A percentile compares a stretch with the other conserved stretches of the same genome.
phyloP scores from a whole-genome alignment of 2,329 filamentous ascomycete species.

The Xylariomycetidae sp. region DNA sequence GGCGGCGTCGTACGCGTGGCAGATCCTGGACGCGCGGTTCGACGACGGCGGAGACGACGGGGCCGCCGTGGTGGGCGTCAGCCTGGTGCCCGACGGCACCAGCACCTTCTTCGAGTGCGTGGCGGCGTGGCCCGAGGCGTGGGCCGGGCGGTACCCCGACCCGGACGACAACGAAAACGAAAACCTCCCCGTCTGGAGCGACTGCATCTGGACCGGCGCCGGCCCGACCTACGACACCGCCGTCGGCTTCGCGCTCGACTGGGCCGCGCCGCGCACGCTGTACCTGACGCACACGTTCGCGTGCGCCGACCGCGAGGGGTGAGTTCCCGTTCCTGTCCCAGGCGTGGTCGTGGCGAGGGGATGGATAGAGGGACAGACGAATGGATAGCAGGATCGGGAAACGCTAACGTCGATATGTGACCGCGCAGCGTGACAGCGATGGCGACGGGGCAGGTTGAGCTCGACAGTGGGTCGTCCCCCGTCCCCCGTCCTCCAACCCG shows the following conservation, averaged over 20 bases:
- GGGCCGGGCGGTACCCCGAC: slow-evolving; percentile 26
- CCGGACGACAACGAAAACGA: too few relatives aligned
- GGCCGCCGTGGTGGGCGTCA: slow-evolving; percentile 22
- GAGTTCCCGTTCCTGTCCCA: too few relatives aligned
- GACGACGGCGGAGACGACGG: slow-evolving; percentile 3
- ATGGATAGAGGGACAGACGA: background rate
- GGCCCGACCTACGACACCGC: slow-evolving; percentile 24
- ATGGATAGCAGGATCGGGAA: background rate
- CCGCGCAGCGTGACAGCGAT: slow-evolving; percentile 21
- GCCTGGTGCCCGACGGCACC: slow-evolving; percentile 17
- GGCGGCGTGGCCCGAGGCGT: slow-evolving; percentile 28
- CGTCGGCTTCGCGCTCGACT: slow-evolving; percentile 28
- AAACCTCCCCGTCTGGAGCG: slow-evolving; percentile 29
- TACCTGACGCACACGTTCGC: slow-evolving; percentile 29
- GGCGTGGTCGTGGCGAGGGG: background rate
- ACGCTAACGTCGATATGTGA: background rate
- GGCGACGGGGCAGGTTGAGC: slow-evolving; percentile 22
- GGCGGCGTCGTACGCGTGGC: background rate
- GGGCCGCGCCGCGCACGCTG: slow-evolving; percentile 26
- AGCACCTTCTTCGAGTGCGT: slow-evolving; percentile 30
- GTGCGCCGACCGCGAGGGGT: slow-evolving; percentile 26
- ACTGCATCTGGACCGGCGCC: slow-evolving; percentile 31
- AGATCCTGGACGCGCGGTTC: background rate
- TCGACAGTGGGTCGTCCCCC: too few relatives aligned
- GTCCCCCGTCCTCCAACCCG: too few relatives aligned